phyloP scores from a whole-genome alignment of 2,329 filamentous ascomycete species.

The Alternaria dauci region DNA sequence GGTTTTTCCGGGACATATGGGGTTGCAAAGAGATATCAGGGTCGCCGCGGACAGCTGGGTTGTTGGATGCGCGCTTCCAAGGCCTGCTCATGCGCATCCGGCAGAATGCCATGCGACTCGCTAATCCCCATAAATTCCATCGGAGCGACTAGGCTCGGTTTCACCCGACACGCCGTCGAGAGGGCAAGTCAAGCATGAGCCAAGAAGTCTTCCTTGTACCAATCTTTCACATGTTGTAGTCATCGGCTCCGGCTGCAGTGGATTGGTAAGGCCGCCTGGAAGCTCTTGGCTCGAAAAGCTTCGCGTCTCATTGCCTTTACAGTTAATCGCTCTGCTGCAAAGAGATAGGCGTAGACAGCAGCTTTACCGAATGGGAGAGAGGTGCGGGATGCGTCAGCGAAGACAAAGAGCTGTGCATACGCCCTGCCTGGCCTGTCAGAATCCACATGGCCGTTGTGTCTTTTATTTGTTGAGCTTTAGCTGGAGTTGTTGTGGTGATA shows the following conservation, averaged over 20 bases:
- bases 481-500: neutral
- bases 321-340: neutral
- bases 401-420: conserved; percentile 6
- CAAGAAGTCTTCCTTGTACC: neutral
- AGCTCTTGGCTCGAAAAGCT: conserved; percentile 6
- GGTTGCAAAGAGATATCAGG: neutral
- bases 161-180: conserved; percentile 6
- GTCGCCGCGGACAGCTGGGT: neutral
- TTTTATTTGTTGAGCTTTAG: neutral
- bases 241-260: conserved; percentile 1
- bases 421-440: neutral
- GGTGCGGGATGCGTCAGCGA: conserved; percentile 15
- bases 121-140: conserved; percentile 12
- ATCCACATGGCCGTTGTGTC: neutral
- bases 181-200: neutral
- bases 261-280: conserved; percentile 8
- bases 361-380: conserved; percentile 8
- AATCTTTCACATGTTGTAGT: neutral
- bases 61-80: neutral
- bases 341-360: conserved; percentile 2
- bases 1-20: conserved; percentile 3
- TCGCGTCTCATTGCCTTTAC: conserved; percentile 5
- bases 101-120: conserved; percentile 14
- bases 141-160: conserved; percentile 11
- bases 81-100: conserved; percentile 10